phyloP scores from a whole-genome alignment of 768 basidiomycete species.

The Auricularia heimuer region DNA sequence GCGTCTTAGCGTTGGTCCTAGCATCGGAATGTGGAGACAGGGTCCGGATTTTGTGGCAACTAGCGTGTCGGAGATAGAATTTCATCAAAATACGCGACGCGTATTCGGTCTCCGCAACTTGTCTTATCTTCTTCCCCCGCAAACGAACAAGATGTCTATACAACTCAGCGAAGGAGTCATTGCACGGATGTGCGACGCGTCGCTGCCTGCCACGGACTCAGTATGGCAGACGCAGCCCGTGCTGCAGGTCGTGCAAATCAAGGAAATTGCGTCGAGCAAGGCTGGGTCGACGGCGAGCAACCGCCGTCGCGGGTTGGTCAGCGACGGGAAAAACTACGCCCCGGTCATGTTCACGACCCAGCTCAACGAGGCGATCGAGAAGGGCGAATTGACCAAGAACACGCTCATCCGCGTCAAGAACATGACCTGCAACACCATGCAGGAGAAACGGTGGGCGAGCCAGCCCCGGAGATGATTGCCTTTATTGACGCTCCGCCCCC shows the following conservation, averaged over 20 bases:
- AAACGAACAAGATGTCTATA: not conserved
- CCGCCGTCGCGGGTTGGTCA: slow-evolving; percentile 74
- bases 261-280: slow-evolving; percentile 47
- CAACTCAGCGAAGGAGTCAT: not conserved
- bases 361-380: slow-evolving; percentile 64
- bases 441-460: slow-evolving; percentile 63
- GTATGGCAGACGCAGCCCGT: slow-evolving; percentile 31
- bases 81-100: not conserved
- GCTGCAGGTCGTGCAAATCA: slow-evolving; percentile 77
- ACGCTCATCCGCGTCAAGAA: slow-evolving; percentile 61
- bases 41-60: no score
- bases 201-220: slow-evolving; percentile 21
- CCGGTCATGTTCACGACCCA: slow-evolving; percentile 96
- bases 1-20: no score
- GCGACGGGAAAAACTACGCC: slow-evolving; percentile 76
- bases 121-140: not conserved
- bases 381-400: slow-evolving; percentile 52
- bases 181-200: not conserved
- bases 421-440: slow-evolving; percentile 74
- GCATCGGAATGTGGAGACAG: no score
- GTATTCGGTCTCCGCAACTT: not conserved
- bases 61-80: not conserved
- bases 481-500: not conserved
- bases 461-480: slow-evolving; percentile 13
- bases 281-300: slow-evolving; percentile 27